A percentile compares a stretch with the other conserved stretches of the same genome.
Evolutionary conservation across 129 eudicot species (phyloP).

Genomic region (Flaveria sonorensis): DNA sequence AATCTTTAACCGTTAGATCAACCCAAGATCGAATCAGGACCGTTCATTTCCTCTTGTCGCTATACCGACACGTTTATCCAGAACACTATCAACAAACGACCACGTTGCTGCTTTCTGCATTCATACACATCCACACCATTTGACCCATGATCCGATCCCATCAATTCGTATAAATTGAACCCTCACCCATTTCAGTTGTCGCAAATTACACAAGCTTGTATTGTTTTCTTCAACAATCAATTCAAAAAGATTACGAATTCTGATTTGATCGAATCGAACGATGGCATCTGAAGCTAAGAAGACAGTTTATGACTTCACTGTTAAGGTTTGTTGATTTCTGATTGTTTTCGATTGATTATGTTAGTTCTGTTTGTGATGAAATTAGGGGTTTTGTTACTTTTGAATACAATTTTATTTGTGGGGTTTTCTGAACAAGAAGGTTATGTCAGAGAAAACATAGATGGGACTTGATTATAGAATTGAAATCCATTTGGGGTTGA

Average conservation of each 20-base stretch:
- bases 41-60: background rate
- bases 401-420: background rate
- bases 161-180: slow-evolving; percentile 32
- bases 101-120: slow-evolving; percentile 24
- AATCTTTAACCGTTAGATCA: slow-evolving; percentile 18
- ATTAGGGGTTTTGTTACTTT: background rate
- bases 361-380: slow-evolving; percentile 5
- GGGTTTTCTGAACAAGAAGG: background rate
- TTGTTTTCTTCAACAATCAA: slow-evolving; percentile 19
- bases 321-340: slow-evolving; percentile 53
- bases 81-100: slow-evolving; percentile 23
- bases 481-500: slow-evolving; percentile 9
- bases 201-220: slow-evolving; percentile 15
- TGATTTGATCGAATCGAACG: slow-evolving; percentile 38
- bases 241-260: slow-evolving; percentile 12
- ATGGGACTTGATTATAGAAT: background rate
- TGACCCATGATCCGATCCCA: slow-evolving; percentile 10
- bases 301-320: slow-evolving; percentile 83
- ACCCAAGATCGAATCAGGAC: slow-evolving; percentile 21
- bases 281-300: slow-evolving; percentile 63
- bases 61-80: slow-evolving; percentile 31
- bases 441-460: background rate
- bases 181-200: slow-evolving; percentile 41
- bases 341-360: background rate
- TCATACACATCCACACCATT: slow-evolving; percentile 37